A percentile compares a stretch with the other conserved stretches of the same genome.
phyloP scores from a whole-genome alignment of 2,329 filamentous ascomycete species.

The Fusarium sp. region DNA sequence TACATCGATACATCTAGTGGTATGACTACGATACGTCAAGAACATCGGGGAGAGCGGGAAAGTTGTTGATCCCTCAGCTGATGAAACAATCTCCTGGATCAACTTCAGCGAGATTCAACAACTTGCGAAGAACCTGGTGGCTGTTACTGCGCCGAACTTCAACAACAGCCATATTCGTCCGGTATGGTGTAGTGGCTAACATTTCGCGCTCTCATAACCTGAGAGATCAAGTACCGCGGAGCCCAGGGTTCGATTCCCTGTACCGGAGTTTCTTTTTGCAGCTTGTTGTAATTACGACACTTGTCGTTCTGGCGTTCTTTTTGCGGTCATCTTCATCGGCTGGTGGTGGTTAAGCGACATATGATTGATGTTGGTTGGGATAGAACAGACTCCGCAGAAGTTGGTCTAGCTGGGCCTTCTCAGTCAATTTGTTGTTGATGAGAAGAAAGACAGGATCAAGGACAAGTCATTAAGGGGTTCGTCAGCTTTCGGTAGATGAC shows the following conservation, averaged over 20 bases:
- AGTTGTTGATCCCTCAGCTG: rapidly evolving
- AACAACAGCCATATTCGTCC: conserved; percentile 16
- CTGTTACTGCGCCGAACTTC: rapidly evolving
- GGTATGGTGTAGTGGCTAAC: conserved; percentile 52
- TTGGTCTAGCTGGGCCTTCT: too few relatives aligned
- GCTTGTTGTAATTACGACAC: not conserved
- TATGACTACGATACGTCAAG: not conserved
- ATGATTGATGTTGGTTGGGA: too few relatives aligned
- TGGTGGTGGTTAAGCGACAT: not conserved
- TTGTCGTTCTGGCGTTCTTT: not conserved
- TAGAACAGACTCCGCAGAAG: too few relatives aligned
- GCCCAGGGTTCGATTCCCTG: too few relatives aligned
- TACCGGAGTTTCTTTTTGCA: not conserved
- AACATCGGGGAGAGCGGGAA: not conserved
- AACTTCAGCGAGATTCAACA: rapidly evolving
- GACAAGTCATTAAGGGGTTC: not conserved
- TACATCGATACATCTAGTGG: not conserved
- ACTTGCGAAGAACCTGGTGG: not conserved
- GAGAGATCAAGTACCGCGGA: too few relatives aligned
- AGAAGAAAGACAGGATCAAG: not conserved
- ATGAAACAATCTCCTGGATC: not conserved
- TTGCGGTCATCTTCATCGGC: not conserved
- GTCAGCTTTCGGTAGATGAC: not conserved
- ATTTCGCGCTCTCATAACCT: conserved; percentile 47
- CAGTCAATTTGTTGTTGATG: not conserved